Percentiles rank a stretch among this genome's conserved stretches.
phyloP scores from a whole-genome alignment of 805 yeast genomes.

The Cyberlindnera euphorbiae region DNA sequence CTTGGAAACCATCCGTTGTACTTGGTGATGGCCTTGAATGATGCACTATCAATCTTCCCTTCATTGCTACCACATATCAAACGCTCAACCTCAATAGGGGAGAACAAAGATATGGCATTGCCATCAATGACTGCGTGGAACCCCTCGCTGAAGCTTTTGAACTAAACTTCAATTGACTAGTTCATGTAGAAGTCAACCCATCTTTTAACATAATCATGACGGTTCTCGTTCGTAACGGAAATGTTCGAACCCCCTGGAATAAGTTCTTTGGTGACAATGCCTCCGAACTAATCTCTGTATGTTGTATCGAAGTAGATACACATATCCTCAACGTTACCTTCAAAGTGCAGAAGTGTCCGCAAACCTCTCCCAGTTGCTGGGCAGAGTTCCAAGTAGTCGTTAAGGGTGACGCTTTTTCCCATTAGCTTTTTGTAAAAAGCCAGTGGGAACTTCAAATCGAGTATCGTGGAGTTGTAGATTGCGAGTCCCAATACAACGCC shows the following conservation, averaged over 20 bases:
- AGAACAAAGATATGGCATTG: conserved; percentile 72
- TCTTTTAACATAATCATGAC: conserved; percentile 53
- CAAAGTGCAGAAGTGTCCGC: conserved; percentile 39
- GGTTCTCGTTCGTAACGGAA: conserved; percentile 55
- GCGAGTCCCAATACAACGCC: conserved; percentile 91
- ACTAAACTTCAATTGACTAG: conserved; percentile 46
- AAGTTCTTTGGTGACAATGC: conserved; percentile 42
- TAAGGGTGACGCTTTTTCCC: conserved; percentile 46
- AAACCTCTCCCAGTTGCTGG: conserved; percentile 62
- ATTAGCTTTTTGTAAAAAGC: conserved; percentile 74
- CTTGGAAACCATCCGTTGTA: conserved; percentile 57
- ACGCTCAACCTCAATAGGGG: conserved; percentile 76
- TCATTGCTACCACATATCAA: conserved; percentile 75
- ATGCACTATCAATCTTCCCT: conserved; percentile 54
- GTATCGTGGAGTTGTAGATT: conserved; percentile 80
- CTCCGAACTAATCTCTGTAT: conserved; percentile 45
- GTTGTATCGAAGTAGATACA: conserved; percentile 59
- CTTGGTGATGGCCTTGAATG: conserved; percentile 65
- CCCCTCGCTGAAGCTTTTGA: conserved; percentile 60
- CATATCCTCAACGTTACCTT: conserved; percentile 42
- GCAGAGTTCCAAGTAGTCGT: conserved; percentile 62
- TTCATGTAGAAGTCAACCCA: conserved; percentile 60
- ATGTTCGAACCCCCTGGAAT: conserved; percentile 51
- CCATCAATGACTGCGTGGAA: conserved; percentile 76
- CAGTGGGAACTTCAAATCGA: conserved; percentile 73